Evolutionary conservation across 78 protist genomes (phyloP), one percentile per base, ranked within the genome.

Genomic region (Cavenderia fasciculata): DNA sequence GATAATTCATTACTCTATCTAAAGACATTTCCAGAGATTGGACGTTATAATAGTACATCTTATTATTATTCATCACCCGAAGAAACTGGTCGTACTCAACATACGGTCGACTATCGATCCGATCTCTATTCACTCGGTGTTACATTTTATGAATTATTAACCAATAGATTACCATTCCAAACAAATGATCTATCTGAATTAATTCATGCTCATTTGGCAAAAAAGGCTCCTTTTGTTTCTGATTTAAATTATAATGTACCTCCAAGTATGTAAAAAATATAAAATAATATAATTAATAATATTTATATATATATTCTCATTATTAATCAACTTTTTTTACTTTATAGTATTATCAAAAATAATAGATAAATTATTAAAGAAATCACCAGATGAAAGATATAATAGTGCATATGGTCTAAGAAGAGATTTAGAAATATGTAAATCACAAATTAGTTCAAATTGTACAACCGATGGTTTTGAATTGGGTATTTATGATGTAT

Each of bases 361-460:
- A 10, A 62, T 77, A 21, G 69, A 77, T 47, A 77, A 77, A 38
- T 25, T 77, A 63, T 49, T 77, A 33, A 63, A 77, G 40, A 77
- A 77, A 62, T 77, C 87, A 77, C 87, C 87, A 10, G 87, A 77
- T 63, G 87, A 77, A n/a, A 47, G 87, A 31, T 77, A 77, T 23
- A 65, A 63, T 29, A 59, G 73, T 6, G 73, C 87, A 18, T 77
- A 77, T 77, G 87, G 87, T 49, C 31, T 77, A 41, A 77, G 62
- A 46, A 25, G 69, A 33, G 87, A 77, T 77, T 63, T 77, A n/a
- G 87, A 77, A 47, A 77, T 77, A 43, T 61, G 68, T 14, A 77
- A 77, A 49, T 47, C 62, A 18, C 87, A 77, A 49, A 49, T 77
- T 44, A 25, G 51, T 11, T 59, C 65, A 0, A 43, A 52, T 43